Percentiles rank a stretch among this genome's conserved stretches.
Evolutionary conservation across 148 eudicot genomes (phyloP).

Genomic region (Nepenthes gracilis): DNA sequence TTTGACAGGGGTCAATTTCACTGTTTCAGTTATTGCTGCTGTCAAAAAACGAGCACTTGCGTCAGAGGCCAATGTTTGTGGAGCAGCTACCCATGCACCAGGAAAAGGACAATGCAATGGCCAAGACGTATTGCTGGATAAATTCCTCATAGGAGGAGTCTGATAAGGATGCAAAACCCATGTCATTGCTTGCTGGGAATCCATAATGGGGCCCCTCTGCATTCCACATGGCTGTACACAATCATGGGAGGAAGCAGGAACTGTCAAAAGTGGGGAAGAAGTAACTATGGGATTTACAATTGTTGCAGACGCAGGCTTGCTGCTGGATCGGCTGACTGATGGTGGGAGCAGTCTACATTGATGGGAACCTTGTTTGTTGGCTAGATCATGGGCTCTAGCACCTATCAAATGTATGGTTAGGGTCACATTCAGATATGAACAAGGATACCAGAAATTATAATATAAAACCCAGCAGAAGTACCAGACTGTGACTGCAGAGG

Average conservation of each 20-base stretch:
- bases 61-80: conserved; percentile 46
- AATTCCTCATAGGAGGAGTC: conserved; percentile 44
- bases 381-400: conserved; percentile 33
- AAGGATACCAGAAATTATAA: background rate
- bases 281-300: conserved; percentile 37
- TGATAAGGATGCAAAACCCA: conserved; percentile 51
- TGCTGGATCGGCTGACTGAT: conserved; percentile 37
- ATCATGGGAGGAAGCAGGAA: conserved; percentile 57
- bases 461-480: conserved; percentile 4
- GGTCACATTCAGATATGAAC: background rate
- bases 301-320: conserved; percentile 40
- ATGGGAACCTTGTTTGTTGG: conserved; percentile 30
- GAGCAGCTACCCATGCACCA: conserved; percentile 42
- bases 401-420: conserved; percentile 24
- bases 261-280: conserved; percentile 86
- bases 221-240: conserved; percentile 30
- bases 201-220: conserved; percentile 37
- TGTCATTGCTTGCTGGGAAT: conserved; percentile 49
- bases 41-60: conserved; percentile 35
- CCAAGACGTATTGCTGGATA: conserved; percentile 55
- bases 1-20: conserved; percentile 49
- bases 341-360: conserved; percentile 39
- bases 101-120: conserved; percentile 56
- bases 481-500: conserved; percentile 46
- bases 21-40: conserved; percentile 47